Base-by-base conservation (phyloP, 2,329 filamentous ascomycete genomes). In the Aspergillus sp. region DNA sequence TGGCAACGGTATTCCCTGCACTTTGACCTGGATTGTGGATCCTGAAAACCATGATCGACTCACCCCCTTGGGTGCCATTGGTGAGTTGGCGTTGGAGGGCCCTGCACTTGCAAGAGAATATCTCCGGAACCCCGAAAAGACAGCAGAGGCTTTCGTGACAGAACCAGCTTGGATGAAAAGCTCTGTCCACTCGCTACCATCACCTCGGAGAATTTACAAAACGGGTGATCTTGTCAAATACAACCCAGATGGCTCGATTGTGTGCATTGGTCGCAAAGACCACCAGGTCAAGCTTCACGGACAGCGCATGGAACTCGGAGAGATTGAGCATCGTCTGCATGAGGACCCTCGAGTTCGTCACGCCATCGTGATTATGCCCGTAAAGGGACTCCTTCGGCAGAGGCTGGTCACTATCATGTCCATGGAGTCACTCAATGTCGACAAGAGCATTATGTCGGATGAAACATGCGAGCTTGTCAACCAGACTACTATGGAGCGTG, bases 221-320 rank as follows among this genome's bases (percentile, higher is more conserved):
- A 71, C 69, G 26, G 70, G 70, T 3, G 70, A 72, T 54, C 60
- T 68, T 20, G 66, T 61, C 10, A 63, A 52, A 46, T 65, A 67
- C 45, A 66, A 68, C 10, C 24, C 57, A 6, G 66, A 68, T 52
- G 66, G 66, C 12, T 63, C 66, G 16, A 58, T 68, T 6, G 53
- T 64, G 50, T 68, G 62, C 24, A 56, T 68, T 16, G 61, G 86
- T 6, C 82, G 88, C 49, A 87, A 86, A 65, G 87, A 90, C 63
- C 82, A 83, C 49, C 87, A 87, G 69, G 84, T 89, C 60, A 90
- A 91, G 70, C 73, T 90, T 12, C 78, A 82, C 9, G 90, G 90
- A 14, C 87, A 85, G 65, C 79, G 87, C 52, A 84, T 89, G 63
- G 90, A 87, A 73, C 80, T 87, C 50, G 80, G 76, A 50, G 82